Conservation (phyloP, 139 green algal species). For the Tetraselmis chui region DNA sequence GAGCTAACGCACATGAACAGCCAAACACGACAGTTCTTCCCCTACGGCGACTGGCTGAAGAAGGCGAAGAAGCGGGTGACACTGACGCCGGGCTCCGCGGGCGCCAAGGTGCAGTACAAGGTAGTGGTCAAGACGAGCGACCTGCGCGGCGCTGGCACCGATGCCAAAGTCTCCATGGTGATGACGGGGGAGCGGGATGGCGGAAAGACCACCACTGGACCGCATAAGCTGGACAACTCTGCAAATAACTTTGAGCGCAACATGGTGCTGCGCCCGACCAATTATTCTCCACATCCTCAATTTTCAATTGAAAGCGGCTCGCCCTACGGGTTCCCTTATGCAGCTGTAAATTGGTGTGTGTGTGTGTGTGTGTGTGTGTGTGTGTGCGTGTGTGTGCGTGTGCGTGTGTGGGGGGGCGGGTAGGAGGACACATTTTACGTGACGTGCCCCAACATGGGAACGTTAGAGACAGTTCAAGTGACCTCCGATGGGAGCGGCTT, state of each 20-base stretch:
- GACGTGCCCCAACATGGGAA: background rate
- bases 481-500: background rate
- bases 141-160: constrained; percentile 30
- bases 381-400: no score
- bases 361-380: no score
- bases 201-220: constrained; percentile 12
- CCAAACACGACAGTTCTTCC: constrained; percentile 23
- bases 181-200: constrained; percentile 43
- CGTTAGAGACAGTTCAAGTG: background rate
- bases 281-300: no score
- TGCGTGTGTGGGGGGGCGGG: no score
- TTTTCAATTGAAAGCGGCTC: no score
- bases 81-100: constrained; percentile 31
- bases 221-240: constrained; percentile 34
- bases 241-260: background rate
- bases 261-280: no score
- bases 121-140: constrained; percentile 31
- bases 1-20: constrained; percentile 32
- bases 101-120: constrained; percentile 29
- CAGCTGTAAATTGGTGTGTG: no score
- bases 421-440: constrained; percentile 1
- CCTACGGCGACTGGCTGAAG: constrained; percentile 43
- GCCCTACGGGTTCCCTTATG: no score
- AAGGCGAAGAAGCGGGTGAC: constrained; percentile 15
- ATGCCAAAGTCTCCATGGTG: constrained; percentile 35